Evolutionary conservation across 441 rosid genomes (phyloP).

Genomic region (Adansonia madagascariensis): DNA sequence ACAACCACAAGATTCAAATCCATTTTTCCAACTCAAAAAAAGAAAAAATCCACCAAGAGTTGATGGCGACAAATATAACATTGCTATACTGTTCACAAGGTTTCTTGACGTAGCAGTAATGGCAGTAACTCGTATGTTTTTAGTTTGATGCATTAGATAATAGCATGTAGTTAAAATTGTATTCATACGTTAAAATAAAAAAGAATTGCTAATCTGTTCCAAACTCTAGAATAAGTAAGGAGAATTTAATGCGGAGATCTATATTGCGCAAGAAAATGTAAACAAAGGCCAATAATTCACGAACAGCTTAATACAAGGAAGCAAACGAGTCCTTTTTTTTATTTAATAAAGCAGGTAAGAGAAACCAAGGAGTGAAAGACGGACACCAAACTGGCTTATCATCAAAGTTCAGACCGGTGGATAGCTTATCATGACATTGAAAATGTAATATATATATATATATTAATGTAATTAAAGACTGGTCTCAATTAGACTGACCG

Average conservation of each 20-base stretch:
- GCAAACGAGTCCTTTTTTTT: background rate
- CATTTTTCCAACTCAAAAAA: no score
- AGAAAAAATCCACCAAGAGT: no score
- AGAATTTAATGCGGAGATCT: background rate
- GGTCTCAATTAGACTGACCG: background rate
- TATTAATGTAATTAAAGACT: background rate
- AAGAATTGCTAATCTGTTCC: background rate
- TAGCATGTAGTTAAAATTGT: background rate
- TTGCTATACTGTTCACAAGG: background rate
- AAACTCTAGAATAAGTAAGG: background rate
- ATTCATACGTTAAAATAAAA: background rate
- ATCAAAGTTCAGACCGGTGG: background rate
- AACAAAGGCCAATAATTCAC: background rate
- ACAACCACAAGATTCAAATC: background rate
- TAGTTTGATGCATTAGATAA: background rate
- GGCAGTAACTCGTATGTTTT: background rate
- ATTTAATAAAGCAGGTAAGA: constrained; percentile 9
- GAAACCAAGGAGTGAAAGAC: background rate
- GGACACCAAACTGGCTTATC: background rate
- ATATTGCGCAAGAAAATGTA: background rate
- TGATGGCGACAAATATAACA: no score
- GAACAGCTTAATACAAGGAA: background rate
- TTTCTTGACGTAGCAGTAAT: background rate
- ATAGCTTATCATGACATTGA: background rate
- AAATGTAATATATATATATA: background rate